phyloP scores from a whole-genome alignment of 139 green algal species.

The Medakamo hakoo region DNA sequence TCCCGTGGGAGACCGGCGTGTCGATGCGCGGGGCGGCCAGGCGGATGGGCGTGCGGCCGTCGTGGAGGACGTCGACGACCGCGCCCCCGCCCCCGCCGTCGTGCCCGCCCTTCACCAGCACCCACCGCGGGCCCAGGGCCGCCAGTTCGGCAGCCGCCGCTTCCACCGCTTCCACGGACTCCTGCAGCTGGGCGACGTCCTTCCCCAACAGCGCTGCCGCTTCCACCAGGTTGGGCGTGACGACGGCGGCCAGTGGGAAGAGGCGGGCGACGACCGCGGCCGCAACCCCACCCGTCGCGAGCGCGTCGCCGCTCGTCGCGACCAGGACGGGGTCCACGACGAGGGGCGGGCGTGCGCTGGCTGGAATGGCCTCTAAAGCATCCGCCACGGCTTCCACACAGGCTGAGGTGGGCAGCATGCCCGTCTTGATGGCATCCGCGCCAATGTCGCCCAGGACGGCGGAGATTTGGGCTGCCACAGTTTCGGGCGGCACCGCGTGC shows the following conservation, averaged over 20 bases:
- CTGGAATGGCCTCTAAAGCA: background rate
- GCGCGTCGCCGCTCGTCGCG: conserved; percentile 61
- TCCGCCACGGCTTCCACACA: background rate
- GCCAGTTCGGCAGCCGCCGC: conserved; percentile 44
- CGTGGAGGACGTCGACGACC: conserved; percentile 72
- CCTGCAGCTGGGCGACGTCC: conserved; percentile 1
- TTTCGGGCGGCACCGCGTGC: conserved; percentile 29
- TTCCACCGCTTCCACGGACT: conserved; percentile 37
- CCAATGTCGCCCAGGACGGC: conserved; percentile 70
- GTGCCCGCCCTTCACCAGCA: conserved; percentile 88
- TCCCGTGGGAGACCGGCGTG: conserved; percentile 83
- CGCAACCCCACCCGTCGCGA: conserved; percentile 39
- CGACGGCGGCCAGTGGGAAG: conserved; percentile 57
- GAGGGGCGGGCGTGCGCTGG: conserved; percentile 18
- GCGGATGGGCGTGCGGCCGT: conserved; percentile 34
- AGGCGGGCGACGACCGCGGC: conserved; percentile 37
- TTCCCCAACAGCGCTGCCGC: conserved; percentile 58
- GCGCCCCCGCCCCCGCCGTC: conserved; percentile 16
- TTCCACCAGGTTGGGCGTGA: conserved; percentile 90
- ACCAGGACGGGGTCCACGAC: conserved; percentile 92
- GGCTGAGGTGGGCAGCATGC: conserved; percentile 64
- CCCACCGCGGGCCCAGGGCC: conserved; percentile 27
- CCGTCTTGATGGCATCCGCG: conserved; percentile 74
- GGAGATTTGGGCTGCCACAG: conserved; percentile 66
- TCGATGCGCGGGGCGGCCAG: conserved; percentile 26